Evolutionary conservation across 305 asterid species (phyloP), one percentile per base, ranked within the genome.

Genomic region (Ilex paraguariensis): DNA sequence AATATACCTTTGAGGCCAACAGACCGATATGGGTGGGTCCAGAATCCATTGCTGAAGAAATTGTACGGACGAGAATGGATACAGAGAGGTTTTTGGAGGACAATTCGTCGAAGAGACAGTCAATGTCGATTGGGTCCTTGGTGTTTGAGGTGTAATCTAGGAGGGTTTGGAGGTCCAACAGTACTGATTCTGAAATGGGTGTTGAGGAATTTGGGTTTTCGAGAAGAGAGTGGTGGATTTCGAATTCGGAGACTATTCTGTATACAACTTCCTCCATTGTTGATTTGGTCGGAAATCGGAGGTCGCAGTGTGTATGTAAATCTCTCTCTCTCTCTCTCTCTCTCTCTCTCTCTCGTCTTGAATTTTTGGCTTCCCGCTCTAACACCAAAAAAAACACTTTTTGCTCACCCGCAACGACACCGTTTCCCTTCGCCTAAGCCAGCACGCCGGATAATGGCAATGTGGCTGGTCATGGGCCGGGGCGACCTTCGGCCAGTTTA

Each of bases 31-130:
- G 32, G 44, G 77, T 64, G 62, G 68, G 66, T 59, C 83, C 85
- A 57, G 86, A 79, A 64, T 92, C 96, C 94, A 90, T 89, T 60
- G 85, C 79, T 15, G 90, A 71, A 48, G 85, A 82, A 73, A 89
- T 67, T 60, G 84, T 79, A 56, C 67, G 56, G 31, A 76, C 58
- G 64, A 89, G 75, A 0, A 72, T 70, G 46, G 61, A 64, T 39
- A 67, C 76, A 11, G 94, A 75, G 51, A 87, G 58, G 45, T 81
- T 85, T 66, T 83, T 80, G 8, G 95, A 75, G 54, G 97, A 85
- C 48, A 92, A 73, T 57, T 86, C 96, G 52, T 67, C 53, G 74
- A 70, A 84, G 9, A 92, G 69, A 45, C 30, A 63, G 16, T 84
- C 94, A 6, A 92, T 60, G 63, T 84, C 87, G 57, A 79, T 75